These are phyloP conservation scores for Penicillium sp. DNA, from an alignment of 2,329 filamentous ascomycete species.

Conservation along the genomic window DNA sequence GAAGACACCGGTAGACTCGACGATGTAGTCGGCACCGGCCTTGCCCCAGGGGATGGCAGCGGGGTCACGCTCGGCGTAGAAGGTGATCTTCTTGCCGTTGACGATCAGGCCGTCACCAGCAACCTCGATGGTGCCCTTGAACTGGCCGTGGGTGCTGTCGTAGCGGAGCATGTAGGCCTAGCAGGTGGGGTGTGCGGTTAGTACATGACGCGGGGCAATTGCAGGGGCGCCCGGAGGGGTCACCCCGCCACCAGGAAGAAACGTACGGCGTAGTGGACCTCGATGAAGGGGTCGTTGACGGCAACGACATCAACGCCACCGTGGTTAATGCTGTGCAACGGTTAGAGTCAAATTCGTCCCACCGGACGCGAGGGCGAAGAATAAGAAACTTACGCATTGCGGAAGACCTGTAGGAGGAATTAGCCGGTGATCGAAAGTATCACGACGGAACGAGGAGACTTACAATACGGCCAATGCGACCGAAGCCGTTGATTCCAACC, in stretches of 20 bases:
- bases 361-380: not conserved
- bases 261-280: conserved; percentile 94
- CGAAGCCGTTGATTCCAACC: conserved; percentile 99
- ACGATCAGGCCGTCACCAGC: conserved; percentile 68
- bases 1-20: conserved; percentile 99
- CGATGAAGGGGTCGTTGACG: conserved; percentile 99
- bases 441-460: conserved; percentile 25
- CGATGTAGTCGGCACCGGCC: conserved; percentile 86
- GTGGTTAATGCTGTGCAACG: conserved; percentile 67
- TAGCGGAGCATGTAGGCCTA: conserved; percentile 99
- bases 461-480: conserved; percentile 94
- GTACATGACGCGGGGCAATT: not conserved
- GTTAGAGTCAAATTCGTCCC: conserved; percentile 16
- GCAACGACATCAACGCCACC: conserved; percentile 87
- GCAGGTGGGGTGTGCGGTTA: conserved; percentile 4
- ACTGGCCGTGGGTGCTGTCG: conserved; percentile 92
- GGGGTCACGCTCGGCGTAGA: conserved; percentile 92
- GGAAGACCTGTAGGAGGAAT: conserved; percentile 66
- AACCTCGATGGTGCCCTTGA: conserved; percentile 86
- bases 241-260: conserved; percentile 1
- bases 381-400: conserved; percentile 71
- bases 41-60: conserved; percentile 84
- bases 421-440: conserved; percentile 18
- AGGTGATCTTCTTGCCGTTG: conserved; percentile 92
- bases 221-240: not conserved